These are phyloP conservation scores for Didymella lethalis DNA, from an alignment of 2,329 filamentous ascomycete genomes.

Conservation along the genomic window DNA sequence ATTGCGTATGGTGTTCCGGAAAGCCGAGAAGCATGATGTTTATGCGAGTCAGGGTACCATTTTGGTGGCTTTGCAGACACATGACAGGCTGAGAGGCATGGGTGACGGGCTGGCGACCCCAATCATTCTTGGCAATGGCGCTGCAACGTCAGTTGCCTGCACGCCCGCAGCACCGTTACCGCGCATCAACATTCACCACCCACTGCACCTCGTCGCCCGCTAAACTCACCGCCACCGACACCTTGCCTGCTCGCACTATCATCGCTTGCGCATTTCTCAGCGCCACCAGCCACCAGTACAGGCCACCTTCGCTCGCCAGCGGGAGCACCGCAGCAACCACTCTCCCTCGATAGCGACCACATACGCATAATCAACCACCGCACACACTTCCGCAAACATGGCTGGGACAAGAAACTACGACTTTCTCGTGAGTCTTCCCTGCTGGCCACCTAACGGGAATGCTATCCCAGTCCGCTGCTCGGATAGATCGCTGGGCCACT, in stretches of 20 bases:
- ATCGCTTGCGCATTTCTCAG: conserved; percentile 5
- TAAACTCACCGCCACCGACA: conserved; percentile 5
- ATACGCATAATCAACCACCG: conserved; percentile 12
- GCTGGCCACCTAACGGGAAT: conserved; percentile 5
- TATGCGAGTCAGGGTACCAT: background rate
- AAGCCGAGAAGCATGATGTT: background rate
- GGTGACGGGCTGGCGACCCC: background rate
- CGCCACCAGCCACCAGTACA: conserved; percentile 16
- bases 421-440: conserved; percentile 77
- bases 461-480: conserved; percentile 18
- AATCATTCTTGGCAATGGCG: background rate
- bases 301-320: conserved; percentile 28
- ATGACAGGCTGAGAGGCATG: conserved; percentile 7
- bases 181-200: conserved; percentile 12
- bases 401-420: conserved; percentile 99
- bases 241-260: background rate
- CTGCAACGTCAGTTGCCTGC: conserved; percentile 15
- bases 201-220: background rate
- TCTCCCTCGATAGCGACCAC: conserved; percentile 26
- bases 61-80: background rate
- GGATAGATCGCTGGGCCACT: background rate
- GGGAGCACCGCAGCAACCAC: conserved; percentile 38
- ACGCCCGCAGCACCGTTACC: conserved; percentile 12
- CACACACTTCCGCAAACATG: conserved; percentile 63
- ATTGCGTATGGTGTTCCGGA: background rate